These are phyloP conservation scores for Kwoniella sp. DNA, from an alignment of 768 basidiomycete genomes.

Conservation along the genomic window DNA sequence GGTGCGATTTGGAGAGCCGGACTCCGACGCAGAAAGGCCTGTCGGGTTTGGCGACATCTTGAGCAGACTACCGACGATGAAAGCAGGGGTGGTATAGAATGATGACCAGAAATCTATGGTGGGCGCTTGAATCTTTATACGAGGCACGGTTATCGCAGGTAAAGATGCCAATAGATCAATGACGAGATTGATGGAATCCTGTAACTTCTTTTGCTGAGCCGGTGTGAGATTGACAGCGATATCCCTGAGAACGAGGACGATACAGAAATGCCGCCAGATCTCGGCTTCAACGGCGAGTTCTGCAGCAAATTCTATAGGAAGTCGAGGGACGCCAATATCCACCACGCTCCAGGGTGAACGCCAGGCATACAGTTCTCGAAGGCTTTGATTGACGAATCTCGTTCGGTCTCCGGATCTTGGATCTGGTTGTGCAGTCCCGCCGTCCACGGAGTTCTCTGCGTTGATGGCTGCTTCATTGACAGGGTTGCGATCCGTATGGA, in stretches of 20 bases:
- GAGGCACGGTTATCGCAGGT: neutral
- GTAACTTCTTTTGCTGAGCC: neutral
- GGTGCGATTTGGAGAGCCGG: neutral
- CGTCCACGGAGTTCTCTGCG: neutral
- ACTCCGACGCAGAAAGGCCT: neutral
- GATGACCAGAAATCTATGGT: neutral
- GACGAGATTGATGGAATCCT: neutral
- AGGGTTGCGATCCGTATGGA: neutral
- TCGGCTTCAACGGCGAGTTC: neutral
- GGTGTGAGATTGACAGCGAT: neutral
- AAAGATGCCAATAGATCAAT: neutral
- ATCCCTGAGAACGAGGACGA: neutral
- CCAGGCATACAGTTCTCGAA: neutral
- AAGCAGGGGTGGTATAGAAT: constrained; percentile 4
- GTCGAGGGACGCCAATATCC: neutral
- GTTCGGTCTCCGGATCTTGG: neutral
- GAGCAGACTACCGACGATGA: constrained; percentile 1
- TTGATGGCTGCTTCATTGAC: neutral
- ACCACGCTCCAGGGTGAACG: neutral
- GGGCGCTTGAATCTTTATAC: neutral
- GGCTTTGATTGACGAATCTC: neutral
- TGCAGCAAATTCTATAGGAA: neutral
- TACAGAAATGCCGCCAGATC: constrained; percentile 1
- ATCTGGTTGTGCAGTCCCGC: neutral
- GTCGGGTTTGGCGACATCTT: neutral